Evolutionary conservation across 768 basidiomycete species (phyloP).

Genomic region (Suillus cothurnatus): DNA sequence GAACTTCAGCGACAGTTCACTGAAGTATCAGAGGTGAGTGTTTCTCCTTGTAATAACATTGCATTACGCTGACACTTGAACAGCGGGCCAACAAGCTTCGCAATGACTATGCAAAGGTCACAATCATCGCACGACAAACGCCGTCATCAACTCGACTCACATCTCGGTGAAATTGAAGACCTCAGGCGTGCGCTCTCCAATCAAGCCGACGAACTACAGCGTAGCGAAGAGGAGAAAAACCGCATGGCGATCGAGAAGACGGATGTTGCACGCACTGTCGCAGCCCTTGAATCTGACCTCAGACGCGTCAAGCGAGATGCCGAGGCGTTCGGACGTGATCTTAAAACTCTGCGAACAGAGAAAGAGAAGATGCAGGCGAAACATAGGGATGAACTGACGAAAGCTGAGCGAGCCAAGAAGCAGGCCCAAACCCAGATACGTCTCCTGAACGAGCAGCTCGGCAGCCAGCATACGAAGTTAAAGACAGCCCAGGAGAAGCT

Average conservation of each 20-base stretch:
- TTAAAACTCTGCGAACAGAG: slow-evolving; percentile 66
- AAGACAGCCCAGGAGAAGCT: slow-evolving; percentile 48
- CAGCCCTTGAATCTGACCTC: slow-evolving; percentile 71
- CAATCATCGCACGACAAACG: slow-evolving; percentile 71
- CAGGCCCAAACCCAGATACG: slow-evolving; percentile 68
- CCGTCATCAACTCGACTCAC: slow-evolving; percentile 73
- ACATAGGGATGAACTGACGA: slow-evolving; percentile 56
- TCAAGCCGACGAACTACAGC: slow-evolving; percentile 63
- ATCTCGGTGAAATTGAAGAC: slow-evolving; percentile 73
- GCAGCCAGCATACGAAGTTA: slow-evolving; percentile 45
- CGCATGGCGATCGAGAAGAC: slow-evolving; percentile 63
- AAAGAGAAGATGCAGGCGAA: slow-evolving; percentile 62
- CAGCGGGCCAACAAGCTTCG: slow-evolving; percentile 66
- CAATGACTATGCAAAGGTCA: slow-evolving; percentile 56
- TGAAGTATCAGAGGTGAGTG: slow-evolving; percentile 65
- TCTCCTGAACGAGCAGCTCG: slow-evolving; percentile 66
- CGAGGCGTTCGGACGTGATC: slow-evolving; percentile 74
- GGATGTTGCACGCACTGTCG: slow-evolving; percentile 68
- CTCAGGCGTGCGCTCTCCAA: slow-evolving; percentile 67
- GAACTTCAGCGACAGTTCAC: slow-evolving; percentile 68
- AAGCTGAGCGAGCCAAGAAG: slow-evolving; percentile 64
- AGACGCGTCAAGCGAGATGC: slow-evolving; percentile 75
- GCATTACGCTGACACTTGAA: background rate
- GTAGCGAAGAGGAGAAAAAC: slow-evolving; percentile 63
- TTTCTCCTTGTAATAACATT: background rate